Percentiles rank a stretch among this genome's conserved stretches.
Evolutionary conservation across 768 basidiomycete species (phyloP).

Genomic region (Chalciporus piperatus): DNA sequence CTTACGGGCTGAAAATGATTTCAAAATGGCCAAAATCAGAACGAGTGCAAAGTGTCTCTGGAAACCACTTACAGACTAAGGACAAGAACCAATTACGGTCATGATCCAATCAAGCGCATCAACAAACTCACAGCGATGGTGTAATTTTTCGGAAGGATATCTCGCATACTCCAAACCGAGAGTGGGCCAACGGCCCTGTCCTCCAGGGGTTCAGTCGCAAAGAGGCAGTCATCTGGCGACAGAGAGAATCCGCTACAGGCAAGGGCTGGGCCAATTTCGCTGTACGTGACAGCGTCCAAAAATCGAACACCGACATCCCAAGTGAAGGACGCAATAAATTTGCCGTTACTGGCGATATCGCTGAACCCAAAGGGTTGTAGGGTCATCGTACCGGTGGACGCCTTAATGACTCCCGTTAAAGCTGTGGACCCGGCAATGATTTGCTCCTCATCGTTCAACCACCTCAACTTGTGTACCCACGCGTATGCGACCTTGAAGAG

Average conservation of each 20-base stretch:
- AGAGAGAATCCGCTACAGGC: not conserved
- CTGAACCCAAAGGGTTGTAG: no score
- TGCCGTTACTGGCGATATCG: not conserved
- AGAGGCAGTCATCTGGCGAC: constrained; percentile 1
- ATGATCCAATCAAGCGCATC: no score
- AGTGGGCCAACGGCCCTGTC: no score
- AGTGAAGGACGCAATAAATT: constrained; percentile 2
- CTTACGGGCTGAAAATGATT: no score
- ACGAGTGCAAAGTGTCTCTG: no score
- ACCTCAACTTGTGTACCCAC: not conserved
- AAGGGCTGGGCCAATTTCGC: constrained; percentile 3
- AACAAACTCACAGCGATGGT: no score
- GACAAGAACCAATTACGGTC: not conserved
- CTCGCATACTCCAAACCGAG: not conserved
- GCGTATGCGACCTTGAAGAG: not conserved
- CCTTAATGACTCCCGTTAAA: constrained; percentile 1
- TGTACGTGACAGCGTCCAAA: constrained; percentile 6
- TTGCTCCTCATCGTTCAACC: not conserved
- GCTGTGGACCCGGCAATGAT: constrained; percentile 3
- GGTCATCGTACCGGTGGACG: not conserved
- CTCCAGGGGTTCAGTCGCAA: not conserved
- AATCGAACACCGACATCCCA: not conserved
- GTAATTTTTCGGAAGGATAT: constrained; percentile 3
- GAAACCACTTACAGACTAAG: no score
- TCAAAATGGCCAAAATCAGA: no score